These are phyloP conservation scores for Penicillium egyptiacum DNA, from an alignment of 495 filamentous ascomycete genomes.

Conservation along the genomic window DNA sequence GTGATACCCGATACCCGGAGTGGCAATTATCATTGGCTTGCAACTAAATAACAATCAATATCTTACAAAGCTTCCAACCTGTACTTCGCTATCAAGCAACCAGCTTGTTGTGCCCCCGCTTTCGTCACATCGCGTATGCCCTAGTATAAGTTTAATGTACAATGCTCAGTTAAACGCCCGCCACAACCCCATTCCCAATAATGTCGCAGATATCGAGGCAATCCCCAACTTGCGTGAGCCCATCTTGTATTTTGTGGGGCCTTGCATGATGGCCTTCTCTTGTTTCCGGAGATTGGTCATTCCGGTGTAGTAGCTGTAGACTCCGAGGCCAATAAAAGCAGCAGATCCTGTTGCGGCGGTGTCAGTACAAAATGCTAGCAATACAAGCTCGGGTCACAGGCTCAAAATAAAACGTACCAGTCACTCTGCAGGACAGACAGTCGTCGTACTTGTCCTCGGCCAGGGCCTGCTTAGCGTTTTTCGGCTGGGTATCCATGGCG, in stretches of 20 bases:
- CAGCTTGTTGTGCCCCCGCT: constrained; percentile 8
- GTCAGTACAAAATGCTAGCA: constrained; percentile 11
- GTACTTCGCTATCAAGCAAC: constrained; percentile 1
- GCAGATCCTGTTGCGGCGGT: constrained; percentile 59
- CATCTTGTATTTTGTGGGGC: constrained; percentile 75
- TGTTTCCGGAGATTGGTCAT: constrained; percentile 71
- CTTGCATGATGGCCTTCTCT: constrained; percentile 65
- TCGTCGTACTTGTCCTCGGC: constrained; percentile 66
- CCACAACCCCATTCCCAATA: constrained; percentile 69
- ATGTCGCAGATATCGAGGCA: constrained; percentile 63
- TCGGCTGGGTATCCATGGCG: constrained; percentile 30
- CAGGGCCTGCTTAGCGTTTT: constrained; percentile 51
- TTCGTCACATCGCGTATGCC: background rate
- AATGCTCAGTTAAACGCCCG: constrained; percentile 52
- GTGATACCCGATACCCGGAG: constrained; percentile 48
- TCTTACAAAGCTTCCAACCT: constrained; percentile 19
- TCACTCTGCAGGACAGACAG: constrained; percentile 66
- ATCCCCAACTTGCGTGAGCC: constrained; percentile 68
- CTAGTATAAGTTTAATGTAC: background rate
- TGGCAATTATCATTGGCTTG: constrained; percentile 34
- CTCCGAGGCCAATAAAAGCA: constrained; percentile 85
- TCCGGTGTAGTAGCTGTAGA: constrained; percentile 83
- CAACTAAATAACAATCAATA: constrained; percentile 32
- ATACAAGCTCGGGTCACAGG: background rate
- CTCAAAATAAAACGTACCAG: constrained; percentile 50